phyloP scores from a whole-genome alignment of 129 eudicot species.

The Arctium minus region DNA sequence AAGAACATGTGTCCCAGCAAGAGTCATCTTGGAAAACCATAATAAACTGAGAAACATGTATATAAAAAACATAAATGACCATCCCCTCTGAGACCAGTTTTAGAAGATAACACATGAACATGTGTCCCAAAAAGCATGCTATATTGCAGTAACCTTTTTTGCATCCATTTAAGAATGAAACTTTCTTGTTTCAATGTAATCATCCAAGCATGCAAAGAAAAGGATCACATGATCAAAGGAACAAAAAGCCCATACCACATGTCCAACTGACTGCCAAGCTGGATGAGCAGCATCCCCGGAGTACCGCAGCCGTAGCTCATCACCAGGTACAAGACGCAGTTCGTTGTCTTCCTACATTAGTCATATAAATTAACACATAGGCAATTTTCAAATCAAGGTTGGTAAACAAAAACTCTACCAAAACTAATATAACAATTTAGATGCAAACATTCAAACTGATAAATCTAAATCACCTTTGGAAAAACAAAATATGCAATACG shows the following conservation, averaged over 20 bases:
- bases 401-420: neutral
- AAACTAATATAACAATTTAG: neutral
- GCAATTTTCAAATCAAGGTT: neutral
- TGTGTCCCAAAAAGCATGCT: neutral
- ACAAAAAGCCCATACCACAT: constrained; percentile 61
- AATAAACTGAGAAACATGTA: neutral
- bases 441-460: neutral
- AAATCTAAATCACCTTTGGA: constrained; percentile 62
- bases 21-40: neutral
- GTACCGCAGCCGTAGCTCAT: constrained; percentile 80
- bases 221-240: neutral
- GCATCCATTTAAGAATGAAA: too few species aligned
- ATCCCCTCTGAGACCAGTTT: neutral
- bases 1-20: neutral
- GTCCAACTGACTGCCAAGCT: constrained; percentile 96
- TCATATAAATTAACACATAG: neutral
- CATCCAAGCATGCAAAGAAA: neutral
- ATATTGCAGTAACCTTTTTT: neutral
- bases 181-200: neutral
- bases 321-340: constrained; percentile 33
- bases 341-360: constrained; percentile 79
- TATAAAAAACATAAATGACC: neutral
- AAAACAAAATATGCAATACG: constrained; percentile 92
- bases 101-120: neutral
- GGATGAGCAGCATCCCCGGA: constrained; percentile 95